Percentiles rank a stretch among this genome's conserved stretches.
Conservation (phyloP, 768 basidiomycete species). For the Trametopsis cervina region DNA sequence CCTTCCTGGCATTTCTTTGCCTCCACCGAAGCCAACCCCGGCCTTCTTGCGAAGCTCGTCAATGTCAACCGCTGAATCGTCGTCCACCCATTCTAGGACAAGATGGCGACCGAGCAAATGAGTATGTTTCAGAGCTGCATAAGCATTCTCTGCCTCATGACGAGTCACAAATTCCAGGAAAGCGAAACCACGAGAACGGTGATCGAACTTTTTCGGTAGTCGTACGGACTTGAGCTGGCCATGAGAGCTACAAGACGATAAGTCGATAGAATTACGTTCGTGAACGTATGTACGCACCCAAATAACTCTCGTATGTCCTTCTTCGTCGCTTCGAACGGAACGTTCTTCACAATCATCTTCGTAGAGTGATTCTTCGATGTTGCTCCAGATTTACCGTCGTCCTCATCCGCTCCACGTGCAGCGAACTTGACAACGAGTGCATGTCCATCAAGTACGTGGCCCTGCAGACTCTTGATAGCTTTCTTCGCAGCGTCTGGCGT, state of each 20-base stretch:
- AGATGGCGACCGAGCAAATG: slow-evolving; percentile 95
- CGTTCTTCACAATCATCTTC: slow-evolving; percentile 97
- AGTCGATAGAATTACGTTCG: slow-evolving; percentile 1
- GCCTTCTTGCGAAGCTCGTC: slow-evolving; percentile 73
- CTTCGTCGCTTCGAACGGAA: slow-evolving; percentile 94
- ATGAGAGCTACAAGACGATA: slow-evolving; percentile 50
- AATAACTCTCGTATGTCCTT: slow-evolving; percentile 89
- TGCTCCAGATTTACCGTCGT: slow-evolving; percentile 33
- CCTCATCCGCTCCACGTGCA: slow-evolving; percentile 63
- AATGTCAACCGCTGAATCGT: slow-evolving; percentile 73
- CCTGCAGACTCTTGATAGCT: slow-evolving; percentile 72
- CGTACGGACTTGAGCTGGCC: slow-evolving; percentile 93
- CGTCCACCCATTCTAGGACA: slow-evolving; percentile 84
- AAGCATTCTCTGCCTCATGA: slow-evolving; percentile 86
- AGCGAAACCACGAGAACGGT: slow-evolving; percentile 87
- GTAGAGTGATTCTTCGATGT: slow-evolving; percentile 60
- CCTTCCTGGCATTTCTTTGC: slow-evolving; percentile 62
- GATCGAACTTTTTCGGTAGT: slow-evolving; percentile 86
- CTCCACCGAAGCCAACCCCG: slow-evolving; percentile 68
- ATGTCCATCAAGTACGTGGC: slow-evolving; percentile 83
- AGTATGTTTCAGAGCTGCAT: slow-evolving; percentile 81
- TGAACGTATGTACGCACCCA: slow-evolving; percentile 46
- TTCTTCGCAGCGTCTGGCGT: slow-evolving; percentile 63
- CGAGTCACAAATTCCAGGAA: slow-evolving; percentile 92
- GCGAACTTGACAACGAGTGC: slow-evolving; percentile 80